A percentile compares a stretch with the other conserved stretches of the same genome.
These are phyloP conservation scores for Coelastrella sp. DNA, from an alignment of 139 green algal species.

Conservation along the genomic window DNA sequence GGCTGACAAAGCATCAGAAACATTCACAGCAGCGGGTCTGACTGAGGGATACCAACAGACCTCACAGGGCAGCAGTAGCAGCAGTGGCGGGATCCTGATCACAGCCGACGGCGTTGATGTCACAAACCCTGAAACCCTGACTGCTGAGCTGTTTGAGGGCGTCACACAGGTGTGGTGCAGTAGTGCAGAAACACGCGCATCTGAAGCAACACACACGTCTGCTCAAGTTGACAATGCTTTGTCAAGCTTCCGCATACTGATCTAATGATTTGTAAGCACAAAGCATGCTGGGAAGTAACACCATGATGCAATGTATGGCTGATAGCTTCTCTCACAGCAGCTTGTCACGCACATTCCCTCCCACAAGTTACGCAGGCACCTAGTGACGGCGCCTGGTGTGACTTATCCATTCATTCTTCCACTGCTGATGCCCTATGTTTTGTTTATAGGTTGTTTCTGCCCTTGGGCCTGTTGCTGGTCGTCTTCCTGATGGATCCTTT, in stretches of 20 bases:
- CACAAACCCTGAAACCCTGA: constrained; percentile 72
- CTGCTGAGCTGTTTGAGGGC: constrained; percentile 74
- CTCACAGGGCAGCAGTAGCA: neutral
- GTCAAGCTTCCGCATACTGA: no score
- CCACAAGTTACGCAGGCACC: no score
- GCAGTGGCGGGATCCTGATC: constrained; percentile 69
- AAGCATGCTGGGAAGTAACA: no score
- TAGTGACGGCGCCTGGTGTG: no score
- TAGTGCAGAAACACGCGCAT: neutral
- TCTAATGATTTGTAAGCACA: no score
- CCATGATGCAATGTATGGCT: no score
- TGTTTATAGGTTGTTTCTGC: constrained; percentile 67
- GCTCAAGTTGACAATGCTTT: no score
- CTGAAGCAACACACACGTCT: neutral
- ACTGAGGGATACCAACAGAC: constrained; percentile 54
- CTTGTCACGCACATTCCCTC: no score
- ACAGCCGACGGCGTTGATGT: constrained; percentile 79
- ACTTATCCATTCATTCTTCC: no score
- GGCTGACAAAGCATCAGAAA: constrained; percentile 58
- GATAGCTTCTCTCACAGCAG: no score
- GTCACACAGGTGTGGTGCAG: constrained; percentile 71
- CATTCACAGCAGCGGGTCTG: constrained; percentile 58
- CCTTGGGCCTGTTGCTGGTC: constrained; percentile 75
- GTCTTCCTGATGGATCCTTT: constrained; percentile 72
- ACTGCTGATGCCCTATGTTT: constrained; percentile 14